Base-by-base conservation (phyloP, 2,329 filamentous ascomycete species). In the Emmonsiellopsis sp. region DNA sequence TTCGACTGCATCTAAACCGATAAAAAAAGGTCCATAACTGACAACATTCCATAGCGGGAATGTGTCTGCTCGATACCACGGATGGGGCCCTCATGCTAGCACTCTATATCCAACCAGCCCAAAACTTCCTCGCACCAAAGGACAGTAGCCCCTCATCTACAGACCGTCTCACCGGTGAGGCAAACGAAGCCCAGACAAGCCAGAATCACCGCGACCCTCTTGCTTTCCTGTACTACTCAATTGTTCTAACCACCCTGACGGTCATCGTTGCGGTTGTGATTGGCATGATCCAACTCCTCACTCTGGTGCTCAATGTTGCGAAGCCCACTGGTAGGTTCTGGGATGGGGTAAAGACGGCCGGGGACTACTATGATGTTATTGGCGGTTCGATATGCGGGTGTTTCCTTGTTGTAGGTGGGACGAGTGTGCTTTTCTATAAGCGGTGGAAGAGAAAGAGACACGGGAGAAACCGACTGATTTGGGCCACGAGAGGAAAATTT, bases 1-100 rank as follows among this genome's bases (percentile, higher is more conserved):
- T 26, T 20, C 7, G 10, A 20, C 16, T 31, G 13, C 11, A n/a
- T 9, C 42, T 42, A 37, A 13, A 20, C 38, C n/a, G 10, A n/a
- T 42, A 11, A 3, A 4, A 9, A 7, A 26, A 35, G 43, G 2
- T 16, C n/a, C 3, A 5, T 11, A 11, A 47, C 47, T 35, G 5
- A 49, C 34, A 31, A 32, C 1, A 32, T 5, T 31, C 34, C 41
- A 2, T 49, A 85, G 89, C 87, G 0, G 93, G 89, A 55, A 97
- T 98, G 93, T 96, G 91, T 68, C 78, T 97, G 16, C 76, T 97
- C 5, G 93, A 97, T 69, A 96, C 91, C 0, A 86, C 85, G 0
- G 93, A 97, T 62, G 92, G 92, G 26, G 92, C 92, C 1, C 77
- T 96, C 16, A 97, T 97, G 91, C 92, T 95, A 81, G 85, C 86